A percentile compares a stretch with the other conserved stretches of the same genome.
phyloP scores from a whole-genome alignment of 495 filamentous ascomycete species.

The Podospora pseudoanserina region DNA sequence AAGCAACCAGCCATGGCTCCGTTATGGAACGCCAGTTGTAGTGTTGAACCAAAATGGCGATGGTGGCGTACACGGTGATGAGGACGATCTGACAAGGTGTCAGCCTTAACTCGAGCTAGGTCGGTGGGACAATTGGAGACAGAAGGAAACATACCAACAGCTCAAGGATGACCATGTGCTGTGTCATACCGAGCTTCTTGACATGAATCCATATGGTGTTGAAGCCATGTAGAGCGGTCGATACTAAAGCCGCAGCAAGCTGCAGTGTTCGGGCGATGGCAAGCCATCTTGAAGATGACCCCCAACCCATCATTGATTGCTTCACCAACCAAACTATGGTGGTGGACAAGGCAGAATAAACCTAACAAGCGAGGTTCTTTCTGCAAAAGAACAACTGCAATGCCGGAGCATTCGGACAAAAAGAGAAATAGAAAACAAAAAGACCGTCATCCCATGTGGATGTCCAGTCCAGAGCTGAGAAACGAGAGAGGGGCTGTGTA shows the following conservation, averaged over 20 bases:
- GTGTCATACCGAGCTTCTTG: slow-evolving; percentile 26
- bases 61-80: slow-evolving; percentile 33
- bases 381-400: background rate
- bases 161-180: slow-evolving; percentile 33
- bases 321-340: slow-evolving; percentile 17
- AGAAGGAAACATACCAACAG: slow-evolving; percentile 33
- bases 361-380: background rate
- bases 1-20: slow-evolving; percentile 24
- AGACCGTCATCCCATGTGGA: background rate
- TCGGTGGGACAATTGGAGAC: background rate
- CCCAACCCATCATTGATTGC: slow-evolving; percentile 26
- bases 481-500: background rate
- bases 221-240: slow-evolving; percentile 37
- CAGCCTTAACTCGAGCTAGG: background rate
- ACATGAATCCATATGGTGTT: slow-evolving; percentile 31
- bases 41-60: slow-evolving; percentile 34
- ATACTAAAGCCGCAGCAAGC: slow-evolving; percentile 27
- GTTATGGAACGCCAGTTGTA: slow-evolving; percentile 26
- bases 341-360: slow-evolving; percentile 10
- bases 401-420: background rate
- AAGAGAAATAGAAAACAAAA: slow-evolving; percentile 2
- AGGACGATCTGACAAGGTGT: slow-evolving; percentile 28
- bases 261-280: slow-evolving; percentile 33
- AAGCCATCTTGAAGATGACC: slow-evolving; percentile 35
- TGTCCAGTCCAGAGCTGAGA: background rate